Base-by-base conservation (phyloP, 176 grass and related monocot species). In the Dendrocalamus sinicus region DNA sequence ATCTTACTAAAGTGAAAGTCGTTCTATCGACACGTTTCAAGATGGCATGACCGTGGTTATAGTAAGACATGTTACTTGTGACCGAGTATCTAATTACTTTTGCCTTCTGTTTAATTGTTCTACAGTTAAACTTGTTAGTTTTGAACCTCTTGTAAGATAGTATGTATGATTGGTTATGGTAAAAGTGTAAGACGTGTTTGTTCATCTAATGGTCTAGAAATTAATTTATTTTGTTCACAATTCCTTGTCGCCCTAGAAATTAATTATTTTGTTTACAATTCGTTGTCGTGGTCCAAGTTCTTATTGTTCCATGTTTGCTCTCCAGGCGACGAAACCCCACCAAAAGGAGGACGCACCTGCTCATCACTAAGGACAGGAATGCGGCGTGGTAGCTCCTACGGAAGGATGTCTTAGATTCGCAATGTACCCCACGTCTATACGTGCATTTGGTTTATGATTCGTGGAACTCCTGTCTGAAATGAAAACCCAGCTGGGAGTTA, bases 271-370 rank as follows among this genome's bases (percentile, higher is more conserved):
- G 4, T 54, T 80, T 12, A 26, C 12, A n/a, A 6, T 80, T 40
- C 17, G 12, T 70, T 28, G 1, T 19, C 54, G 30, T 79, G 19
- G 8, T 81, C 8, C 26, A 67, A 19, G 26, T n/a, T 69, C 70
- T 50, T 67, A 85, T 63, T 44, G 26, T 48, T 72, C 9, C 16
- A 0, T 0, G 2, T 37, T 28, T 80, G 76, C 41, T 77, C 6
- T 45, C 54, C 64, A 89, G 87, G 77, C 54, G 6, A 84, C 86
- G 20, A 89, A 95, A 79, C 75, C 94, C n/a, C 37, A 86, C 67
- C 89, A 88, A 88, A 89, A 89, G 84, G 86, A 88, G 68, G 88
- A 87, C 41, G 86, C 78, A 12, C 78, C 73, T 26, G 86, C 80
- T 63, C 91, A 91, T 32, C 91, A 93, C 73, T 95, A 35, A 85